These are phyloP conservation scores for Pleurotus tuoliensis DNA, from an alignment of 768 basidiomycete genomes.

Conservation along the genomic window DNA sequence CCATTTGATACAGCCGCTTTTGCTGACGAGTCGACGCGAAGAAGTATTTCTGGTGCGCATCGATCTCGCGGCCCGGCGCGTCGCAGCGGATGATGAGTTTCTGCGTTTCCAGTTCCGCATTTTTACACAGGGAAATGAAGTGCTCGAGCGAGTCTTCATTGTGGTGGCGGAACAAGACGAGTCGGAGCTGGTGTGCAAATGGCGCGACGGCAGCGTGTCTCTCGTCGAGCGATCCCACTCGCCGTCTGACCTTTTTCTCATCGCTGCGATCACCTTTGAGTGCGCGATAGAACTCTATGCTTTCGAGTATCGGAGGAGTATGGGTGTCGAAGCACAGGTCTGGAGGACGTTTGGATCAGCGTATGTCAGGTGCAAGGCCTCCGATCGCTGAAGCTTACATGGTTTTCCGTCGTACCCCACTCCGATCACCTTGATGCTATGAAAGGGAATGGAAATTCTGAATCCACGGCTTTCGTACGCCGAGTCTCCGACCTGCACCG, in stretches of 20 bases:
- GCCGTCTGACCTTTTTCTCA: conserved; percentile 46
- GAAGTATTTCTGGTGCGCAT: conserved; percentile 45
- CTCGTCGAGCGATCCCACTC: conserved; percentile 55
- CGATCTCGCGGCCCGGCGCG: conserved; percentile 34
- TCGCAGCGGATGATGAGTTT: conserved; percentile 28
- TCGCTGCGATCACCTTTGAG: conserved; percentile 36
- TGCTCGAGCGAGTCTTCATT: conserved; percentile 40
- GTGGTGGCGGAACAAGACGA: conserved; percentile 48
- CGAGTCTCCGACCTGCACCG: conserved; percentile 54
- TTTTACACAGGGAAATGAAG: conserved; percentile 52
- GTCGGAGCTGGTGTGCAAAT: conserved; percentile 68
- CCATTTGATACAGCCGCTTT: conserved; percentile 42
- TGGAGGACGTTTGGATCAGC: conserved; percentile 17
- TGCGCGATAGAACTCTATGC: conserved; percentile 53
- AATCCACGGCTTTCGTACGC: conserved; percentile 46
- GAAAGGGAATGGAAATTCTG: conserved; percentile 51
- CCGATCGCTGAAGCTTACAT: conserved; percentile 37
- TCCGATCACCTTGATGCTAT: conserved; percentile 56
- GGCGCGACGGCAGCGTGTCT: conserved; percentile 59
- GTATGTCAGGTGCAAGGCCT: conserved; percentile 7
- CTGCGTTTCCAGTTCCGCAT: conserved; percentile 36
- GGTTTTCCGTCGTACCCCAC: conserved; percentile 63
- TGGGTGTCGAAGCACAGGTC: conserved; percentile 67
- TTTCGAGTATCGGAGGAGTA: conserved; percentile 62
- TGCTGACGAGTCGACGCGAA: conserved; percentile 31